phyloP scores from a whole-genome alignment of 2,329 filamentous ascomycete species.

The Periconia sp. region DNA sequence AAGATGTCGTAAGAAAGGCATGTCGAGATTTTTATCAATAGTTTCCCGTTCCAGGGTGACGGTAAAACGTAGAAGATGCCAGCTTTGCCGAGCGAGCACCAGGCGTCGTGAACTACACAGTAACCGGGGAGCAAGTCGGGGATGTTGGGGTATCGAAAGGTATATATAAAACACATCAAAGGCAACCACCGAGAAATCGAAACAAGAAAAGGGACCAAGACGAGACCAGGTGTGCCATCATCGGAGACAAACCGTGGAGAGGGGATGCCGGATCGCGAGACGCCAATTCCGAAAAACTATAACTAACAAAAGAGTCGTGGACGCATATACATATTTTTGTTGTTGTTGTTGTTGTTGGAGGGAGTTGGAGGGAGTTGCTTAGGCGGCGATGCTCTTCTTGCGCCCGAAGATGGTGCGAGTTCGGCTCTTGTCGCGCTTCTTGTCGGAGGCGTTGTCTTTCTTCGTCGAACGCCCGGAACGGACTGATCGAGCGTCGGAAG shows the following conservation, averaged over 20 bases:
- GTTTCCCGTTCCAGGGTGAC: background rate
- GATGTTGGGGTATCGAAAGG: constrained; percentile 4
- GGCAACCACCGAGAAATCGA: constrained; percentile 1
- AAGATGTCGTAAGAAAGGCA: constrained; percentile 12
- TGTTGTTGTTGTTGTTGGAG: no score
- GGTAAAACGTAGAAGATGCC: background rate
- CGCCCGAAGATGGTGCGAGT: constrained; percentile 72
- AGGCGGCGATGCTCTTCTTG: constrained; percentile 49
- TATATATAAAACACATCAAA: constrained; percentile 9
- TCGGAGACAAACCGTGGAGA: constrained; percentile 15
- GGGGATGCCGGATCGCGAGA: constrained; percentile 18
- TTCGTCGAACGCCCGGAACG: constrained; percentile 49
- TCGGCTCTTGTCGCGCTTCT: constrained; percentile 73
- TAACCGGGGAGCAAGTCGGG: constrained; percentile 11
- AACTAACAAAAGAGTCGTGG: constrained; percentile 33
- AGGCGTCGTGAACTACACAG: constrained; percentile 23
- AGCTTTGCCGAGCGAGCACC: constrained; percentile 12
- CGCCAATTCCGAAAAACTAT: constrained; percentile 34
- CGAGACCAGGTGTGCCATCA: no score
- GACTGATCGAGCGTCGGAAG: constrained; percentile 46
- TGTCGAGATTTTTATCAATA: background rate
- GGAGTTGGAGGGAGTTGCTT: constrained; percentile 7
- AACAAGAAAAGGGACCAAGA: no score
- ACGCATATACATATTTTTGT: constrained; percentile 32
- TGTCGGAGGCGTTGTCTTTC: constrained; percentile 56